phyloP scores from a whole-genome alignment of 495 filamentous ascomycete genomes.

The Entonaema liquescens region DNA sequence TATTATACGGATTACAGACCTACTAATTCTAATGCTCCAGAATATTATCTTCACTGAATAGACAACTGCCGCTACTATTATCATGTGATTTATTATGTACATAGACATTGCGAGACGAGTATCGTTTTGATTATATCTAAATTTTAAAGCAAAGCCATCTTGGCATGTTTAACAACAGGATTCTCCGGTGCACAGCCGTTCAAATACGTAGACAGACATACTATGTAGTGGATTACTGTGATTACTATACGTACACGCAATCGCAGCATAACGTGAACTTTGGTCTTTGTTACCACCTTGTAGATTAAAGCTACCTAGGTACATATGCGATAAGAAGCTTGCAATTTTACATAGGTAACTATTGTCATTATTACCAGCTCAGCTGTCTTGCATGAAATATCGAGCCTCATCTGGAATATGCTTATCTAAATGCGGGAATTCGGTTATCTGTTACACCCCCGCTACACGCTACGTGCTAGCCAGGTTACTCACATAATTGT shows the following conservation, averaged over 20 bases:
- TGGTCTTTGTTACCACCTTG: neutral
- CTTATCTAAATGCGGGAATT: conserved; percentile 17
- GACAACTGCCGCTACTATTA: neutral
- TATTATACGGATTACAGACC: too few relatives aligned
- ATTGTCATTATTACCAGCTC: too few relatives aligned
- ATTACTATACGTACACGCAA: conserved; percentile 41
- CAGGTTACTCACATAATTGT: neutral
- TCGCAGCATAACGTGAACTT: neutral
- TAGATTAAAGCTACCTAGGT: neutral
- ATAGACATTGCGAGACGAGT: conserved; percentile 33
- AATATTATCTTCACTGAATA: too few relatives aligned
- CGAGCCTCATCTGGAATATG: conserved; percentile 20
- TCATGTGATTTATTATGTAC: conserved; percentile 3
- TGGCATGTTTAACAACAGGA: conserved; percentile 20
- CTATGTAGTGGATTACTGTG: conserved; percentile 32
- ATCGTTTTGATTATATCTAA: conserved; percentile 36
- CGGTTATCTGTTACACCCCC: conserved; percentile 19
- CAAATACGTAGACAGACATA: conserved; percentile 3
- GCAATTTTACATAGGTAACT: neutral
- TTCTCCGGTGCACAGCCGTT: conserved; percentile 31
- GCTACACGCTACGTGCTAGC: conserved; percentile 25
- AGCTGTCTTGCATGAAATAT: neutral
- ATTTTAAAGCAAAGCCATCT: conserved; percentile 29
- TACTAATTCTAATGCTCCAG: too few relatives aligned
- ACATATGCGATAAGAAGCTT: neutral